Conservation (phyloP, 306 rosid species). For the Luffa aegyptiaca region DNA sequence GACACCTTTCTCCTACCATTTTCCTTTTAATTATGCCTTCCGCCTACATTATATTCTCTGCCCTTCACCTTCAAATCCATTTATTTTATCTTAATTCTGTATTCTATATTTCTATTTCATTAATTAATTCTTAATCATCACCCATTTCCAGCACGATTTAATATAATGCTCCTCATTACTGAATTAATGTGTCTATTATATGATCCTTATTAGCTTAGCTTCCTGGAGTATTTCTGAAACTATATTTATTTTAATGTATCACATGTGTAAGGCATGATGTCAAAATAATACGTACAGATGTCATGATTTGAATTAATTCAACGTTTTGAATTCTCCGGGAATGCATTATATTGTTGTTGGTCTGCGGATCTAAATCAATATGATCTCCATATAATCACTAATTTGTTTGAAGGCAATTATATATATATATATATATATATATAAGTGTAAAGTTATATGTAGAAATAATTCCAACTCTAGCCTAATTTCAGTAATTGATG, state of each 20-base stretch:
- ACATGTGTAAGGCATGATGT: background rate
- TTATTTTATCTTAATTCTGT: background rate
- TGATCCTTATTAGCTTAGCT: background rate
- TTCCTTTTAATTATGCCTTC: background rate
- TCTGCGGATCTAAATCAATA: too few species aligned
- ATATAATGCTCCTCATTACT: background rate
- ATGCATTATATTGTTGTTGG: too few species aligned
- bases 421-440: too few species aligned
- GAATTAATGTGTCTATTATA: background rate
- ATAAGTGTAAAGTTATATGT: too few species aligned
- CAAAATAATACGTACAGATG: background rate
- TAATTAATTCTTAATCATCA: background rate
- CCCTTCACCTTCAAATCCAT: background rate
- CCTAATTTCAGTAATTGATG: too few species aligned
- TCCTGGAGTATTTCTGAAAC: background rate
- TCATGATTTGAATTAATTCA: background rate
- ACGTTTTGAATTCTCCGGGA: too few species aligned
- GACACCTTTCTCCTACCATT: background rate
- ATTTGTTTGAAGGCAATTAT: too few species aligned
- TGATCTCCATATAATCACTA: too few species aligned
- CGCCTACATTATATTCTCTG: background rate
- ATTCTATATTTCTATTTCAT: background rate
- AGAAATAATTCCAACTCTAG: too few species aligned
- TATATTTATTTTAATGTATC: too few species aligned
- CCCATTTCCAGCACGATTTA: background rate